These are phyloP conservation scores for Penicillium capsulatum DNA, from an alignment of 2,329 filamentous ascomycete genomes.

Conservation along the genomic window DNA sequence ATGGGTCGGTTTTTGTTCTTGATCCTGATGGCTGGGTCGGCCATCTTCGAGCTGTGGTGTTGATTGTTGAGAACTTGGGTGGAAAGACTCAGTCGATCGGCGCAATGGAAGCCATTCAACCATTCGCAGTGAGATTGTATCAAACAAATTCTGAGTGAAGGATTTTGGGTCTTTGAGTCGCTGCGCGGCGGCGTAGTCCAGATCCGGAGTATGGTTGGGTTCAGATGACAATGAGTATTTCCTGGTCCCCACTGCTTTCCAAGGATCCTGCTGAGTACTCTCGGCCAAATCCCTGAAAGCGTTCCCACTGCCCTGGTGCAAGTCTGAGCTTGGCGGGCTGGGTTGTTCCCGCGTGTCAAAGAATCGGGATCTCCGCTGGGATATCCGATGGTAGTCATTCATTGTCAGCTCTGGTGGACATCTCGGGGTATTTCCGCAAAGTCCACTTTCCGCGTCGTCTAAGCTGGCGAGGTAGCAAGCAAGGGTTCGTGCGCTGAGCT, in stretches of 20 bases:
- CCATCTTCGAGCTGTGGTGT: background rate
- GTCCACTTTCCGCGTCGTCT: slow-evolving; percentile 65
- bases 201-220: slow-evolving; percentile 13
- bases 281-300: background rate
- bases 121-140: slow-evolving; percentile 45
- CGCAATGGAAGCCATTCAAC: slow-evolving; percentile 46
- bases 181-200: slow-evolving; percentile 23
- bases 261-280: background rate
- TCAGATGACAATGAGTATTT: slow-evolving; percentile 1
- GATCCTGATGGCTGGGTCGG: too few relatives aligned
- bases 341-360: slow-evolving; percentile 18
- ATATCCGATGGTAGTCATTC: slow-evolving; percentile 25
- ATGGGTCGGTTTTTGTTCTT: too few relatives aligned
- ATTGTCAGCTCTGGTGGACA: slow-evolving; percentile 25
- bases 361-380: slow-evolving; percentile 31
- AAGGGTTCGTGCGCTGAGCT: slow-evolving; percentile 74
- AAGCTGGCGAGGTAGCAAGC: slow-evolving; percentile 77
- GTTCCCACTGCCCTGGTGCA: background rate
- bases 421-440: slow-evolving; percentile 55
- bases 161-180: slow-evolving; percentile 56
- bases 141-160: slow-evolving; percentile 57
- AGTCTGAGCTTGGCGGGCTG: background rate
- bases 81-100: slow-evolving; percentile 24
- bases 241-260: background rate
- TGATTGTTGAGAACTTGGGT: slow-evolving; percentile 5